These are phyloP conservation scores for Candida frijolesensis DNA, from an alignment of 1,139 yeast genomes.

Conservation along the genomic window DNA sequence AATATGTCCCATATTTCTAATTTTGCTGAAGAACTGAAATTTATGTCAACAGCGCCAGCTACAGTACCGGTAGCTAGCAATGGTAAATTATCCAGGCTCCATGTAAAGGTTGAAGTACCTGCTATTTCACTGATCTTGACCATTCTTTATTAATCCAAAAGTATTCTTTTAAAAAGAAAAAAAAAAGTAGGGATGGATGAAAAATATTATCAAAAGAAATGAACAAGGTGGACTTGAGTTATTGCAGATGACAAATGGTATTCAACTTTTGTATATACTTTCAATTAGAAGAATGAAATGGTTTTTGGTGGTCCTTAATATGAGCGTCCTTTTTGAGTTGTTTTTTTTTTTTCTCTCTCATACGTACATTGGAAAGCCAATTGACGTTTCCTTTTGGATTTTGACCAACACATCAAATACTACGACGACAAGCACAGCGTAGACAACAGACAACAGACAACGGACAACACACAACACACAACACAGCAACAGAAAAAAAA, in stretches of 20 bases:
- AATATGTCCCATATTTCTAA: conserved; percentile 81
- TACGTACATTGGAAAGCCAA: background rate
- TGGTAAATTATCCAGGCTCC: conserved; percentile 83
- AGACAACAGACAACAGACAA: background rate
- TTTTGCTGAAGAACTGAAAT: conserved; percentile 75
- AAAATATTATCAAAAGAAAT: conserved; percentile 4
- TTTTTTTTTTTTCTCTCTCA: background rate
- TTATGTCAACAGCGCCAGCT: conserved; percentile 91
- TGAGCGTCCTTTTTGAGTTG: background rate
- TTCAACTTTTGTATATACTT: background rate
- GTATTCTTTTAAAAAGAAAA: conserved; percentile 3
- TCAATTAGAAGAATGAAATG: background rate
- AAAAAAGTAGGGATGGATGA: conserved; percentile 1
- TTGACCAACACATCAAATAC: conserved; percentile 13
- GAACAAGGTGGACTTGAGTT: background rate
- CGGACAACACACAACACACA: background rate
- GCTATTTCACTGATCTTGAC: conserved; percentile 83
- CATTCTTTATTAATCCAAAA: conserved; percentile 39
- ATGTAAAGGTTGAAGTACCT: conserved; percentile 90
- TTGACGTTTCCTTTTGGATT: conserved; percentile 2
- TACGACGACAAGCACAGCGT: background rate
- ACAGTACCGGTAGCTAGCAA: conserved; percentile 86
- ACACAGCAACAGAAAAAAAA: background rate
- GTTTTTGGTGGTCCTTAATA: background rate
- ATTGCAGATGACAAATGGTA: background rate